A percentile compares a stretch with the other conserved stretches of the same genome.
Conservation (phyloP, 176 grass and related monocot species). For the Eremochloa ophiuroides region DNA sequence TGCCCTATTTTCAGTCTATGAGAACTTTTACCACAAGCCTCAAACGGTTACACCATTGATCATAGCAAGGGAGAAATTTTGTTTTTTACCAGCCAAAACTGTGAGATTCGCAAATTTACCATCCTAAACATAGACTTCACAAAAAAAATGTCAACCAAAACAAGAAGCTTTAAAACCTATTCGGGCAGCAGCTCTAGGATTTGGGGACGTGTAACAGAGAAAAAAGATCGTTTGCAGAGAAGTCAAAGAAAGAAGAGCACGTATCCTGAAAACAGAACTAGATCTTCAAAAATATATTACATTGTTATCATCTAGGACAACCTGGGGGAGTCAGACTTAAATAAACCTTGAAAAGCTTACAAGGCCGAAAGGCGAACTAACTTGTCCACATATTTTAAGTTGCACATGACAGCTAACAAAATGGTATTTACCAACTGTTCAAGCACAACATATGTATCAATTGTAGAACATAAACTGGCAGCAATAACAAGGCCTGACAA, state of each 20-base stretch:
- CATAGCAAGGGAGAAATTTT: background rate
- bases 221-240: background rate
- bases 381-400: background rate
- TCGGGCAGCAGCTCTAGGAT: background rate
- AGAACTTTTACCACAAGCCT: no score
- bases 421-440: slow-evolving; percentile 23
- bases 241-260: background rate
- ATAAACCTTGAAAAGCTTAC: background rate
- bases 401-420: slow-evolving; percentile 6
- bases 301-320: background rate
- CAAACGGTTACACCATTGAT: no score
- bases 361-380: background rate
- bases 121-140: no score
- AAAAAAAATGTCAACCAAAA: no score
- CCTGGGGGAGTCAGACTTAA: background rate
- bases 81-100: no score
- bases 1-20: no score
- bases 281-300: background rate
- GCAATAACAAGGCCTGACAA: background rate
- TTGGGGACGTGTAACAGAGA: background rate
- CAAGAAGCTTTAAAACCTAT: no score
- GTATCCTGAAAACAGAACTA: background rate
- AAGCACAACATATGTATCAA: slow-evolving; percentile 12
- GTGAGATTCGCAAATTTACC: no score
- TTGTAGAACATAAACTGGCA: background rate